Evolutionary conservation across 495 filamentous ascomycete genomes (phyloP).

Genomic region (Lasiosphaeriaceae sp.): DNA sequence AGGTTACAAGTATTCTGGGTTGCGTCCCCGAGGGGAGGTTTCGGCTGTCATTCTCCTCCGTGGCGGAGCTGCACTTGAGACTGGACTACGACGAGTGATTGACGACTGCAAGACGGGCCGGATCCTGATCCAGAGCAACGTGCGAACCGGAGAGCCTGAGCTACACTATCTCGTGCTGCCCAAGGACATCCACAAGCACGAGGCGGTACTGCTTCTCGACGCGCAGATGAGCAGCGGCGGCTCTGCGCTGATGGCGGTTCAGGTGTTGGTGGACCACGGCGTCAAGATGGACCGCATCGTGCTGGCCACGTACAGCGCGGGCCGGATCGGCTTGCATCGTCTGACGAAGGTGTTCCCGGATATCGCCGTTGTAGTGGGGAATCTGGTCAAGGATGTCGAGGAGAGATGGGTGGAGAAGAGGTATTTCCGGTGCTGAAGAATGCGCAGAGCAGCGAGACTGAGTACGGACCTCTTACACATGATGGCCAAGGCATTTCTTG

Average conservation of each 20-base stretch:
- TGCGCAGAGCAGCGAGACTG: no score
- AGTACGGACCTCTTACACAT: no score
- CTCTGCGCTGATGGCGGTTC: constrained; percentile 93
- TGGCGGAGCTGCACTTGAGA: constrained; percentile 82
- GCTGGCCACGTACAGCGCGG: constrained; percentile 32
- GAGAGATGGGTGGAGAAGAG: constrained; percentile 37
- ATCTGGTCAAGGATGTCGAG: constrained; percentile 46
- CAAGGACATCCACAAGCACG: constrained; percentile 62
- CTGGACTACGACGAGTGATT: constrained; percentile 80
- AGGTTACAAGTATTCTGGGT: constrained; percentile 61
- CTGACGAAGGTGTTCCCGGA: constrained; percentile 83
- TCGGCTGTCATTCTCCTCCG: constrained; percentile 86
- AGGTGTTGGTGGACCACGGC: constrained; percentile 89
- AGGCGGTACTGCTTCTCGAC: constrained; percentile 81
- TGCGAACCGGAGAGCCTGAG: constrained; percentile 81
- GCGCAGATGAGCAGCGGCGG: constrained; percentile 92
- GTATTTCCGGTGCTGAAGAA: constrained; percentile 37
- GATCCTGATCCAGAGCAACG: constrained; percentile 84
- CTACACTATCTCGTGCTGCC: constrained; percentile 83
- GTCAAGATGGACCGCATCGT: constrained; percentile 78
- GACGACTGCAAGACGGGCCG: constrained; percentile 89
- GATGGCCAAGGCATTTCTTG: background rate
- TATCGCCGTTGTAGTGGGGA: constrained; percentile 76
- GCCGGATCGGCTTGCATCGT: constrained; percentile 62
- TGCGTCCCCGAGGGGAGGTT: constrained; percentile 62